phyloP scores from a whole-genome alignment of 257 asterid genomes.

The Nyctanthes arbortristis region DNA sequence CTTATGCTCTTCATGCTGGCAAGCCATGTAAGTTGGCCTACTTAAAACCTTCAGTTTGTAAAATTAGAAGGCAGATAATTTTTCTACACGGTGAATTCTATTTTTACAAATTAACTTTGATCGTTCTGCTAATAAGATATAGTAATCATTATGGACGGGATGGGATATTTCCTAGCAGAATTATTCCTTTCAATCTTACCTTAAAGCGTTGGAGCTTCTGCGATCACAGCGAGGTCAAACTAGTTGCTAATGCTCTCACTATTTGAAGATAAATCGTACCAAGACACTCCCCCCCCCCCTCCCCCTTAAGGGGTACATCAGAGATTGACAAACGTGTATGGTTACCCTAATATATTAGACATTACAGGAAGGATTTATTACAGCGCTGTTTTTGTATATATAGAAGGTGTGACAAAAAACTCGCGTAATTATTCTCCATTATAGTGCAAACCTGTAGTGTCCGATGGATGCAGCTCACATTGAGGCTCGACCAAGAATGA shows the following conservation, averaged over 20 bases:
- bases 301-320: too few species aligned
- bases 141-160: background rate
- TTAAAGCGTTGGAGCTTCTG: too few species aligned
- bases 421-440: background rate
- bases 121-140: background rate
- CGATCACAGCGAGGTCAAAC: background rate
- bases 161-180: background rate
- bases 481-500: background rate
- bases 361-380: too few species aligned
- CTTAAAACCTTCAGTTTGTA: background rate
- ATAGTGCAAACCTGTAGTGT: background rate
- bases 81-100: background rate
- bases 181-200: too few species aligned
- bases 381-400: too few species aligned
- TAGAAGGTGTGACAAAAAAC: background rate
- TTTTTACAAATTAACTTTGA: background rate
- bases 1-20: conserved; percentile 70
- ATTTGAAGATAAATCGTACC: background rate
- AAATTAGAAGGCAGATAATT: background rate
- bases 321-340: too few species aligned
- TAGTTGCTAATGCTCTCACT: background rate
- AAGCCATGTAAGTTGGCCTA: conserved; percentile 56
- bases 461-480: background rate
- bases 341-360: too few species aligned
- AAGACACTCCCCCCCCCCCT: too few species aligned